Percentiles rank a stretch among this genome's conserved stretches.
phyloP scores from a whole-genome alignment of 2,329 filamentous ascomycete species.

The Pseudophaeomoniella oleicola region DNA sequence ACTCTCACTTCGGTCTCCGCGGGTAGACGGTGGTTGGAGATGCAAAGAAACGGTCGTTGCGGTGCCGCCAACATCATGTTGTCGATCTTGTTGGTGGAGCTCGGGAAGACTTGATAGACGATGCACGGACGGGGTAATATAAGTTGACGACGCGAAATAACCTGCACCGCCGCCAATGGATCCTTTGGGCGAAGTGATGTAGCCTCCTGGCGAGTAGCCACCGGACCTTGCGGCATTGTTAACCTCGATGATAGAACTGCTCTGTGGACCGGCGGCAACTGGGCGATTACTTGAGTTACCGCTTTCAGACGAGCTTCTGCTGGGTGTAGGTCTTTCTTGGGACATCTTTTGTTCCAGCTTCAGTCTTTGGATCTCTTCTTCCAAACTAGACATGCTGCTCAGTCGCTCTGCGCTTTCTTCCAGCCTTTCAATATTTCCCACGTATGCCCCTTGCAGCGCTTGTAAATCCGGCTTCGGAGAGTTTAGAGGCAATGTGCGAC shows the following conservation, averaged over 20 bases:
- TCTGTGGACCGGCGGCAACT: constrained; percentile 22
- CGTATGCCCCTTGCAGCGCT: constrained; percentile 33
- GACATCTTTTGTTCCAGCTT: constrained; percentile 24
- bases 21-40: no score
- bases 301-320: constrained; percentile 5
- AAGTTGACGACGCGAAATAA: constrained; percentile 14
- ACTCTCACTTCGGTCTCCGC: neutral
- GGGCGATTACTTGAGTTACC: constrained; percentile 13
- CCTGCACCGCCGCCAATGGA: constrained; percentile 20
- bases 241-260: constrained; percentile 24
- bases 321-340: constrained; percentile 20
- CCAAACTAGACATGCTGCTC: constrained; percentile 31
- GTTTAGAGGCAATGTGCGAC: constrained; percentile 26
- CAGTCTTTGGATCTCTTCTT: constrained; percentile 29
- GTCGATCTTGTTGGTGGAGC: constrained; percentile 19
- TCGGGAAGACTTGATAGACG: constrained; percentile 17
- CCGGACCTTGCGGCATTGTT: constrained; percentile 21
- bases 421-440: constrained; percentile 33
- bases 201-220: constrained; percentile 24
- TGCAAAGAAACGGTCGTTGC: no score
- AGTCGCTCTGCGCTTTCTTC: constrained; percentile 33
- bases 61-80: no score
- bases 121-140: constrained; percentile 4
- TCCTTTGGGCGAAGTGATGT: constrained; percentile 23
- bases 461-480: constrained; percentile 35